A percentile compares a stretch with the other conserved stretches of the same genome.
Evolutionary conservation across 768 basidiomycete genomes (phyloP).

Genomic region (Tulasnella sp.): DNA sequence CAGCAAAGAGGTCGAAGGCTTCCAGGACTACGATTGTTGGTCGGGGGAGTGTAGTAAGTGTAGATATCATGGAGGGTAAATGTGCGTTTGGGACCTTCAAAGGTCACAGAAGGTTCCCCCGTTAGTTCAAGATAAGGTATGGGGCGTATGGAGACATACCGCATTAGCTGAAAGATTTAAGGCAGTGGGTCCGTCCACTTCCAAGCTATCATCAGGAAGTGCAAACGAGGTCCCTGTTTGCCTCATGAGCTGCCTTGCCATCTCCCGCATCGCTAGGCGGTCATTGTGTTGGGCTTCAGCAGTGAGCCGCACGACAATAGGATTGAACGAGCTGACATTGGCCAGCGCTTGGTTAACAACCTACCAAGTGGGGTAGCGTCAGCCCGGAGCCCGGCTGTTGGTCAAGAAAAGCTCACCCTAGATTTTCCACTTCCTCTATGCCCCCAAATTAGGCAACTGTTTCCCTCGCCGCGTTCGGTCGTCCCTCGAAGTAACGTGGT

Average conservation of each 20-base stretch:
- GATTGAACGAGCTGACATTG: conserved; percentile 28
- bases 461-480: conserved; percentile 73
- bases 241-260: conserved; percentile 70
- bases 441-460: conserved; percentile 82
- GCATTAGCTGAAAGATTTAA: neutral
- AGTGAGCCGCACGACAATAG: conserved; percentile 71
- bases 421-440: conserved; percentile 83
- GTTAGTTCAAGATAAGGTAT: conserved; percentile 22
- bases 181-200: conserved; percentile 30
- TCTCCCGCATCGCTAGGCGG: conserved; percentile 81
- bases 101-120: conserved; percentile 32
- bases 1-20: conserved; percentile 86
- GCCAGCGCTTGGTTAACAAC: conserved; percentile 49
- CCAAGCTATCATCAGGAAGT: conserved; percentile 21
- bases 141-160: neutral
- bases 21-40: conserved; percentile 79
- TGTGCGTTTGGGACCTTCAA: conserved; percentile 49
- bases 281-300: conserved; percentile 82
- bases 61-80: conserved; percentile 60
- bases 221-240: conserved; percentile 57
- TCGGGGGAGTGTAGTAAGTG: conserved; percentile 68
- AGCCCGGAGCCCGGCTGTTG: too few species aligned
- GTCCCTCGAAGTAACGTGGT: conserved; percentile 60
- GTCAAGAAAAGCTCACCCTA: conserved; percentile 49
- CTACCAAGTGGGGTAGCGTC: too few species aligned